Percentiles rank a stretch among this genome's conserved stretches.
Evolutionary conservation across 768 basidiomycete species (phyloP).

Genomic region (Psilocybe cubensis): DNA sequence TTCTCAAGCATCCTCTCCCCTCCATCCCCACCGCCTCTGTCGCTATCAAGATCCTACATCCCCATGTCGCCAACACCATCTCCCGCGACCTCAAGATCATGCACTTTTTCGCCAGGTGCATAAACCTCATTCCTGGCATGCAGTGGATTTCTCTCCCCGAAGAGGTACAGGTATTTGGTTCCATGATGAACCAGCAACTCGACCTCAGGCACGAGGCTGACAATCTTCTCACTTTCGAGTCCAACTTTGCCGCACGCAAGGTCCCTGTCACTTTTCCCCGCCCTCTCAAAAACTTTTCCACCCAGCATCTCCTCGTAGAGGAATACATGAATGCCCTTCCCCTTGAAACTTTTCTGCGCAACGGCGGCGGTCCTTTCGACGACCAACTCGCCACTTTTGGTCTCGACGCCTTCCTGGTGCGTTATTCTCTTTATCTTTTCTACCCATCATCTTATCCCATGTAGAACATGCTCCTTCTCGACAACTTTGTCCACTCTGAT

Average conservation of each 20-base stretch:
- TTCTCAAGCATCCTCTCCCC: slow-evolving; percentile 68
- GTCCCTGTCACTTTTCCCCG: slow-evolving; percentile 90
- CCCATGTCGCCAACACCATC: slow-evolving; percentile 80
- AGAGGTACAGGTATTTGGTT: slow-evolving; percentile 92
- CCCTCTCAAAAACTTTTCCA: slow-evolving; percentile 83
- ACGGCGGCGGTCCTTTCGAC: slow-evolving; percentile 93
- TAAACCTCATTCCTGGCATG: slow-evolving; percentile 89
- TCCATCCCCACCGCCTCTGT: slow-evolving; percentile 84
- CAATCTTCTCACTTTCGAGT: slow-evolving; percentile 84
- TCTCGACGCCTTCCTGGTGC: slow-evolving; percentile 91
- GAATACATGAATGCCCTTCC: slow-evolving; percentile 94
- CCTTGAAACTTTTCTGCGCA: slow-evolving; percentile 81
- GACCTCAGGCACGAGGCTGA: slow-evolving; percentile 90
- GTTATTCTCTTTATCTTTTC: slow-evolving; percentile 29
- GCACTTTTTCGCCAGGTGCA: slow-evolving; percentile 82
- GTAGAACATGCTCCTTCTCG: slow-evolving; percentile 96
- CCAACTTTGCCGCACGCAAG: slow-evolving; percentile 79
- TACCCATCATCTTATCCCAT: neutral
- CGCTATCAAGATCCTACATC: slow-evolving; percentile 96
- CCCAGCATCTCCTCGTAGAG: slow-evolving; percentile 82
- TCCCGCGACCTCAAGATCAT: slow-evolving; percentile 92
- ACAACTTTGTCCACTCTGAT: slow-evolving; percentile 96
- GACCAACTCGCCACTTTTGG: slow-evolving; percentile 89
- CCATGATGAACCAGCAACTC: slow-evolving; percentile 95
- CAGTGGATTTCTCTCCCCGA: slow-evolving; percentile 96